Evolutionary conservation across 345 rosid genomes (phyloP).

Genomic region (Gossypium arboreum): DNA sequence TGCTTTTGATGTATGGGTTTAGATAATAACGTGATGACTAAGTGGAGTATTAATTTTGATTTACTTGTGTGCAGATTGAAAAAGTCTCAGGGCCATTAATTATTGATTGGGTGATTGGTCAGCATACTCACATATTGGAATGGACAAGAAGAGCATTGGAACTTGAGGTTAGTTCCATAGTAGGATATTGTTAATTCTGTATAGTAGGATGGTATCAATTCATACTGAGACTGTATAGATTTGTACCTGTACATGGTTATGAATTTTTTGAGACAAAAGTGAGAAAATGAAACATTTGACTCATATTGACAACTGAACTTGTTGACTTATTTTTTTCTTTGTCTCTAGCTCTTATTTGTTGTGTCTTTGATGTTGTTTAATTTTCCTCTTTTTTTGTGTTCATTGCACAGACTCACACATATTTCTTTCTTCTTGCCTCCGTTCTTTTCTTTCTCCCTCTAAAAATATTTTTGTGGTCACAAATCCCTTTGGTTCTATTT

Average conservation of each 20-base stretch:
- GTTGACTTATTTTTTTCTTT: not conserved
- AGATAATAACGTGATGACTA: conserved; percentile 7
- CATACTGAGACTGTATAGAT: not conserved
- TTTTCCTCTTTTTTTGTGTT: not conserved
- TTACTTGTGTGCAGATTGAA: conserved; percentile 54
- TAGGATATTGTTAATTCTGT: conserved; percentile 1
- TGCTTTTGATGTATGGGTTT: not conserved
- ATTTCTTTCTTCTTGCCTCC: not conserved
- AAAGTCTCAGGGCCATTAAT: conserved; percentile 65
- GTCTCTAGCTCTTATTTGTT: not conserved
- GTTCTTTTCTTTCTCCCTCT: not conserved
- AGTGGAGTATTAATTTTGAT: not conserved
- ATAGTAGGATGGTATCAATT: not conserved
- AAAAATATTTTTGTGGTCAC: not conserved
- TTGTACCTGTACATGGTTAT: not conserved
- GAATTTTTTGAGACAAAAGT: not conserved
- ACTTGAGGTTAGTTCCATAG: conserved; percentile 62
- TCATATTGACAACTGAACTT: not conserved
- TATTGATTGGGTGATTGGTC: conserved; percentile 95
- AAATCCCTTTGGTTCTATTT: not conserved
- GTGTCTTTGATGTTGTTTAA: not conserved
- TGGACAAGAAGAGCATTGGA: conserved; percentile 92
- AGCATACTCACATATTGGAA: conserved; percentile 82
- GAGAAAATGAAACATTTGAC: not conserved
- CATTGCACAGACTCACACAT: not conserved